Percentiles rank a stretch among this genome's conserved stretches.
Evolutionary conservation across 176 grass and related monocot species (phyloP).

Genomic region (Lolium multiflorum): DNA sequence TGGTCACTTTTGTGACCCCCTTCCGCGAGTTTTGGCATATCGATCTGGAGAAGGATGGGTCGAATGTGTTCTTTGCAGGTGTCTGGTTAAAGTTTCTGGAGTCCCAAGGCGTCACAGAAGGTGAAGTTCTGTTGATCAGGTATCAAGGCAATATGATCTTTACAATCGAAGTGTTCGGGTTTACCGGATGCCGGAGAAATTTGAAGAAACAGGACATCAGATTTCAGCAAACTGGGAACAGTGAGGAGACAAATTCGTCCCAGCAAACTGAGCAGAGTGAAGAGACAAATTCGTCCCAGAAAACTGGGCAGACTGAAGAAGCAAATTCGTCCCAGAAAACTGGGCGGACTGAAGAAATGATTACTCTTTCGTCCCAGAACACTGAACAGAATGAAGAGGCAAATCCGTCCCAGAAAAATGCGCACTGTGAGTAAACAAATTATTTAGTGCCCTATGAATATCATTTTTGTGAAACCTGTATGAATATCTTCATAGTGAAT

Average conservation of each 20-base stretch:
- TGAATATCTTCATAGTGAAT: not conserved
- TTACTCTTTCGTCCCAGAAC: not conserved
- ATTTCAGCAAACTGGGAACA: not conserved
- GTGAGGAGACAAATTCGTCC: not conserved
- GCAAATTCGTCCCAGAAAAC: not conserved
- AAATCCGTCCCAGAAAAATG: not conserved
- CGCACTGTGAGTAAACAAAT: conserved; percentile 11
- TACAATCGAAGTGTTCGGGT: conserved; percentile 34
- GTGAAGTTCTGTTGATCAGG: conserved; percentile 31
- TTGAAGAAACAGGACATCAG: not conserved
- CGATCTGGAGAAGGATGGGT: conserved; percentile 14
- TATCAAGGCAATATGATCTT: conserved; percentile 43
- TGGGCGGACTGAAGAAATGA: not conserved
- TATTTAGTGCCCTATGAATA: not conserved
- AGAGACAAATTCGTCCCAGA: not conserved
- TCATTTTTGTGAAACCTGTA: not conserved
- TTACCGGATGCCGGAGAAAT: conserved; percentile 11
- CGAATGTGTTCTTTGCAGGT: conserved; percentile 22
- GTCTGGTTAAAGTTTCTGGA: conserved; percentile 30
- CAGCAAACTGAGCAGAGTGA: not conserved
- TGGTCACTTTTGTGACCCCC: not conserved
- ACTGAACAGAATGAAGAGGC: not conserved
- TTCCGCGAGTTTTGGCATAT: conserved; percentile 34
- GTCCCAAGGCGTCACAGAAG: conserved; percentile 19
- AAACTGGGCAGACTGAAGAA: not conserved